Base-by-base conservation (phyloP, 1,284 basidiomycete genomes). In the Tilletia indica region DNA sequence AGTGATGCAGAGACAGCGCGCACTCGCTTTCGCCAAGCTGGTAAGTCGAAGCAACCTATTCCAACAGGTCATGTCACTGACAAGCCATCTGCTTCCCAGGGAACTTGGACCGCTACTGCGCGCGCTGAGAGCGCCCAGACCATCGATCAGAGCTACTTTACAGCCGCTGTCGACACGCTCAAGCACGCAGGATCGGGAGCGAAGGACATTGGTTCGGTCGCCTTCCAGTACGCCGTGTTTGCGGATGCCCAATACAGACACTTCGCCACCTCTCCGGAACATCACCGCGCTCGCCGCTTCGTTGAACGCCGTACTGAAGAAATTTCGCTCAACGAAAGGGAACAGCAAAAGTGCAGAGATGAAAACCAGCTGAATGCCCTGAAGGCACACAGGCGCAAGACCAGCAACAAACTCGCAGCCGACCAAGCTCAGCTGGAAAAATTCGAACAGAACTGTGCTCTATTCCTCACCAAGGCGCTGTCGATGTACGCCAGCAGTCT, bases 31-130 rank as follows among this genome's bases (percentile, higher is more conserved):
- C 25, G 77, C 85, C 16, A 75, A 45, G 42, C 42, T 45, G 6
- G 42, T 45, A 14, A 45, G 42, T 45, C 42, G 42, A 45, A 45
- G 42, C 42, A 14, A 9, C 14, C 42, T 45, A 14, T 14, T 45
- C 6, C 42, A 8, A 14, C 6, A 45, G 42, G 6, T 8, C 42
- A 45, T 14, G 42, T 45, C 51, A 92, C 76, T 82, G 19, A 69
- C 61, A 21, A 38, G 36, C 68, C 42, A 51, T 42, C 36, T 36
- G 3, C 67, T 38, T 25, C n/a, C n/a, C 77, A 94, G 92, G 95
- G 94, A 2, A 88, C 91, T 25, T 99, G 96, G 96, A 90, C 89
- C 31, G 89, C 92, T 2, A 89, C 92, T 76, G 93, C 96, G 2
- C 92, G 92, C 73, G 86, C 95, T 48, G 90, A 92, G 80, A 91